phyloP scores from a whole-genome alignment of 2,329 filamentous ascomycete genomes.

The Fusarium tupiense region DNA sequence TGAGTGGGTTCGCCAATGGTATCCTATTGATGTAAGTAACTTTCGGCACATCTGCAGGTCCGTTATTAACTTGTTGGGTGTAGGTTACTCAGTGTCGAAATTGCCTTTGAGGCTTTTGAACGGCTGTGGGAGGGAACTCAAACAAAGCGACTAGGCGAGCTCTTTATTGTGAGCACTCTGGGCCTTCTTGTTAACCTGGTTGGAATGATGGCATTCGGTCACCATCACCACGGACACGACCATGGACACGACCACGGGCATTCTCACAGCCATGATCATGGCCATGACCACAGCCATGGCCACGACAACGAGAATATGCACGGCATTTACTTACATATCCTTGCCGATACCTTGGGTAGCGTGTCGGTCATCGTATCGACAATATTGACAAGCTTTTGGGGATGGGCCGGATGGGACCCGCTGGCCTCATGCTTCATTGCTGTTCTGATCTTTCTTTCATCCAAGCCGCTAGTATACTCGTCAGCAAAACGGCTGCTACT shows the following conservation, averaged over 20 bases:
- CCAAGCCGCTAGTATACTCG: constrained; percentile 85
- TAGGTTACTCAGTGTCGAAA: constrained; percentile 92
- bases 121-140: constrained; percentile 84
- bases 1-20: constrained; percentile 96
- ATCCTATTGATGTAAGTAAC: constrained; percentile 83
- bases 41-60: background rate
- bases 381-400: constrained; percentile 83
- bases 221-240: constrained; percentile 66
- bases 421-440: constrained; percentile 94
- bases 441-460: constrained; percentile 90
- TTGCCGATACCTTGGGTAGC: constrained; percentile 94
- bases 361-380: constrained; percentile 95
- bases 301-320: constrained; percentile 98
- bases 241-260: constrained; percentile 54
- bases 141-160: constrained; percentile 84
- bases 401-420: constrained; percentile 95
- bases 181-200: constrained; percentile 92
- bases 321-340: constrained; percentile 94
- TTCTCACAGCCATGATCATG: constrained; percentile 30
- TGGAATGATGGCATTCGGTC: constrained; percentile 85
- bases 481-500: constrained; percentile 86
- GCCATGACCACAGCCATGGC: constrained; percentile 51
- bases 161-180: constrained; percentile 87
- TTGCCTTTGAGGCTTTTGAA: constrained; percentile 93
- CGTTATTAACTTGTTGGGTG: constrained; percentile 14